phyloP scores from a whole-genome alignment of 129 eudicot genomes.

The Flaveria ramosissima region DNA sequence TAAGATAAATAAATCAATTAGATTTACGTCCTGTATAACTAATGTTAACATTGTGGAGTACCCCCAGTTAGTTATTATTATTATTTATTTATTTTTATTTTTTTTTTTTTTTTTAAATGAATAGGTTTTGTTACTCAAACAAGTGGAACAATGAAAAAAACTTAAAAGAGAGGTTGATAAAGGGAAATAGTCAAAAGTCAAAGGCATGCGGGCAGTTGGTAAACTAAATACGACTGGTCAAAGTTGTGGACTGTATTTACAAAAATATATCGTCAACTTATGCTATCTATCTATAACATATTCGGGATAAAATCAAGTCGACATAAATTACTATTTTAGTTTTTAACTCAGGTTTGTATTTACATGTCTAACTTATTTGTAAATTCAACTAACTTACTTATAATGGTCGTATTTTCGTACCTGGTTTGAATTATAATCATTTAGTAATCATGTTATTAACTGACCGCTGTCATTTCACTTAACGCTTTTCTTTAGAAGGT shows the following conservation, averaged over 20 bases:
- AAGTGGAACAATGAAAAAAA: background rate
- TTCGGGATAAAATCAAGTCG: background rate
- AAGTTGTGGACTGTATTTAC: background rate
- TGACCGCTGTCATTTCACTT: too few species aligned
- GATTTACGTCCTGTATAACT: too few species aligned
- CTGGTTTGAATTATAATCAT: too few species aligned
- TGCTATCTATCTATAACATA: background rate
- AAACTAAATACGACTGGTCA: slow-evolving; percentile 10
- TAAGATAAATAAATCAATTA: too few species aligned
- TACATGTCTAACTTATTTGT: too few species aligned
- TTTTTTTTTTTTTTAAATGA: too few species aligned
- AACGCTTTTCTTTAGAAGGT: background rate
- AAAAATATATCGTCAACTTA: background rate
- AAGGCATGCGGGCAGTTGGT: slow-evolving; percentile 18
- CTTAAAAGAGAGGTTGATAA: background rate
- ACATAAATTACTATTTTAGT: too few species aligned
- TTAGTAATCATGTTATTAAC: too few species aligned
- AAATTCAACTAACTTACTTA: background rate
- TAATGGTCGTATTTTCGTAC: background rate
- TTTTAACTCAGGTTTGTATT: too few species aligned
- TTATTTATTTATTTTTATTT: too few species aligned
- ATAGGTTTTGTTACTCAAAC: background rate
- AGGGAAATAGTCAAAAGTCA: slow-evolving; percentile 2
- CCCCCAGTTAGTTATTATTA: too few species aligned
- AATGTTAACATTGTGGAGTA: too few species aligned